Base-by-base conservation (phyloP, 2,329 filamentous ascomycete species). In the Claviceps quebecensis region DNA sequence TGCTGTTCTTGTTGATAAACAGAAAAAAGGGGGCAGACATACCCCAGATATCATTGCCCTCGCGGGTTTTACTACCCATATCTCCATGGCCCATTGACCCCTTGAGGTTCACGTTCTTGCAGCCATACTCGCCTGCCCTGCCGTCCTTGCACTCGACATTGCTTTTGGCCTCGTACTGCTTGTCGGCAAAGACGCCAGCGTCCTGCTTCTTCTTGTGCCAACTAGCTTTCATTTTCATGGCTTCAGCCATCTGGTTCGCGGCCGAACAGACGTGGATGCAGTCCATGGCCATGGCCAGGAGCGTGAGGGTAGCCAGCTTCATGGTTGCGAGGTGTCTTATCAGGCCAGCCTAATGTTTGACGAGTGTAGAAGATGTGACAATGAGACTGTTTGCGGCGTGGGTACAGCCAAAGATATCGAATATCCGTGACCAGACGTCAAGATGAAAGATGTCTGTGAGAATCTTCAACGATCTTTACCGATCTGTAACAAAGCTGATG, bases 21-120 rank as follows among this genome's bases (percentile, higher is more conserved):
- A 41, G 19, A 22, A 29, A 1, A 9, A 29, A 29, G 9, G 39
- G n/a, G 19, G 1, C 3, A 11, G 17, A 52, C 57, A 3, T 52
- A 57, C 56, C 65, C 63, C 64, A 66, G 34, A 66, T 50, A 52
- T 66, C 64, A 54, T 66, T 67, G 45, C 67, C 67, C 43, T 63
- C 58, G 9, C 65, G 60, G 9, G 63, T 64, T 16, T 53, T 53
- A 45, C 62, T 64, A 26, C 65, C 66, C 57, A 68, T 59, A 14
- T 63, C 60, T 29, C 63, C 60, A 54, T 70, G 68, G 44, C 61
- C 59, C 19, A 69, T 50, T 58, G 69, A 70, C 48, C 60, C 65
- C 38, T 61, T 57, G 40, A 69, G 52, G 51, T 70, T 65, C 47
- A 70, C 57, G 43, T 66, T 67, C 19, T 60, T 57, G 56, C 65